A percentile compares a stretch with the other conserved stretches of the same genome.
phyloP scores from a whole-genome alignment of 768 basidiomycete genomes.

The Mycena vulgaris region DNA sequence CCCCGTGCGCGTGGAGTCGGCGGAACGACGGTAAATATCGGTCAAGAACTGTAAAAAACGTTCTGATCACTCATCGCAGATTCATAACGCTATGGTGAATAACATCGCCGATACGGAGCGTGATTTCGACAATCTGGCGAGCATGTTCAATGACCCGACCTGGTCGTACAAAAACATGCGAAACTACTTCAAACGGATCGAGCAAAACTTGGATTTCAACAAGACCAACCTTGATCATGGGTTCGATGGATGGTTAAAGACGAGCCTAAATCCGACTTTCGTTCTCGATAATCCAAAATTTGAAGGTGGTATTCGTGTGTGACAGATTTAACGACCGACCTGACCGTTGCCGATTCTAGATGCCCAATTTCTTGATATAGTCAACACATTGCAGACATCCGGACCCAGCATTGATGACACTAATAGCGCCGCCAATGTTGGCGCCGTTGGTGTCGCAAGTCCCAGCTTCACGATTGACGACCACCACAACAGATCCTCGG shows the following conservation, averaged over 20 bases:
- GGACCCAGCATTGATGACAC: conserved; percentile 43
- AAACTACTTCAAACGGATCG: conserved; percentile 47
- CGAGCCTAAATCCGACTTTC: conserved; percentile 44
- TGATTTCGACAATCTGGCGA: conserved; percentile 47
- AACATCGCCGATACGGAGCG: conserved; percentile 43
- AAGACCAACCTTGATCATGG: conserved; percentile 45
- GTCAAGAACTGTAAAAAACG: too few species aligned
- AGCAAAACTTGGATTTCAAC: conserved; percentile 43
- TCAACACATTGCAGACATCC: conserved; percentile 34
- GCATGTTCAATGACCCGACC: conserved; percentile 44
- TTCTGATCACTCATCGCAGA: conserved; percentile 24
- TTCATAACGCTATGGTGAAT: conserved; percentile 51
- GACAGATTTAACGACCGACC: background rate
- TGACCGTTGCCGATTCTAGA: conserved; percentile 34
- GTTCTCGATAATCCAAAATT: conserved; percentile 41
- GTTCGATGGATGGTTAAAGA: conserved; percentile 49
- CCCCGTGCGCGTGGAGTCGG: conserved; percentile 48
- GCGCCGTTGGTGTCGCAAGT: conserved; percentile 38
- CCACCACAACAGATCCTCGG: conserved; percentile 45
- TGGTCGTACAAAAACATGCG: conserved; percentile 51
- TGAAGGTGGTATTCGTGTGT: conserved; percentile 35
- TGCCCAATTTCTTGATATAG: conserved; percentile 41
- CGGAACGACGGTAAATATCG: conserved; percentile 46
- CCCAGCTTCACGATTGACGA: conserved; percentile 44
- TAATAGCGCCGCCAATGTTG: conserved; percentile 42